Base-by-base conservation (phyloP, 1,284 basidiomycete genomes). In the Mycosarcoma mackinlayi region DNA sequence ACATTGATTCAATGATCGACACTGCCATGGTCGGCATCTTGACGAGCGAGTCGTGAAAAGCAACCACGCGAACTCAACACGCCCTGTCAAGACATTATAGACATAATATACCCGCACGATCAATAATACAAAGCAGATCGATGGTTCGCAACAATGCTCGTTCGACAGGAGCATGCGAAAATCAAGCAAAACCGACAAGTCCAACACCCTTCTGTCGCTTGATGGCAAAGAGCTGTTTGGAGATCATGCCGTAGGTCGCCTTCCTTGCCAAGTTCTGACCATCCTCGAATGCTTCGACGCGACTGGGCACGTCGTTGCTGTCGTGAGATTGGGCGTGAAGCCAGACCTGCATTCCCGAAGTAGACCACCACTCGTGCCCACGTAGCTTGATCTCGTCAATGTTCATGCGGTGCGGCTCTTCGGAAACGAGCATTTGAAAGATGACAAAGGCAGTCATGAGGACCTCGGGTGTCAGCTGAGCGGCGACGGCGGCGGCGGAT, bases 1-100 rank as follows among this genome's bases (percentile, higher is more conserved):
- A 94, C 76, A 87, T 89, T 21, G 94, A 98, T 62, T 90, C 90
- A 73, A 94, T 98, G 90, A 86, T 98, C 38, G 93, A 96, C 81
- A 87, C 89, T 37, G 95, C 93, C 82, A 85, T 96, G 61, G 89
- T 98, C 44, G 95, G 95, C 14, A 91, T 96, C 72, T 85, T 96
- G 24, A 59, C 55, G 5, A 51, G 41, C 51, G 62, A 71, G 44
- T 46, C 54, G 11, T 56, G 45, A 55, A 33, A 13, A 6, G 35
- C 24, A 5, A 34, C 16, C 18, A 21, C 13, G 23, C 46, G 34
- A 11, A 24, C 28, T 18, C 23, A 39, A 11, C 19, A 21, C 33
- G 40, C n/a, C 41, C 6, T 16, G 11, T 14, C 2, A 33, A 28
- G 21, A 18, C 42, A 31, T 30, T 21, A 19, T 49, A 58, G 40